Percentiles rank a stretch among this genome's conserved stretches.
Evolutionary conservation across 352 stramenopile species (phyloP).

Genomic region (Phytopythium chamaehyphon): DNA sequence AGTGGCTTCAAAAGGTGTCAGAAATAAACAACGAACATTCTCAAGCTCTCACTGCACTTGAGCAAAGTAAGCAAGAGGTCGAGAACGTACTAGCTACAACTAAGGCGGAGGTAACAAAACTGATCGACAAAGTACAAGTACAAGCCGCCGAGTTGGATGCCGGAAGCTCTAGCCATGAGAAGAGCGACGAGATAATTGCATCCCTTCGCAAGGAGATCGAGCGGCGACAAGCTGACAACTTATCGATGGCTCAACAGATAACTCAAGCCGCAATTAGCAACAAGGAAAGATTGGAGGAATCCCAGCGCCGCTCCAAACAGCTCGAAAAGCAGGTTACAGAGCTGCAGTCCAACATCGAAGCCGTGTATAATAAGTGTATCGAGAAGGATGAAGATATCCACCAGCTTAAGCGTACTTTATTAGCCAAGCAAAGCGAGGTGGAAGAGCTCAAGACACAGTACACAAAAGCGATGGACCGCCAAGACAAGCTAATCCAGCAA

Average conservation of each 20-base stretch:
- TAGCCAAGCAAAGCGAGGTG: conserved; percentile 39
- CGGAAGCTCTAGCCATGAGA: conserved; percentile 3
- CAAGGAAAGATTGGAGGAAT: conserved; percentile 32
- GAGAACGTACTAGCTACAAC: conserved; percentile 9
- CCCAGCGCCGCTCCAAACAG: conserved; percentile 20
- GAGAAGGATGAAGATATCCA: conserved; percentile 60
- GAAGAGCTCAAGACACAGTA: conserved; percentile 45
- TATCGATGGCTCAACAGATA: conserved; percentile 11
- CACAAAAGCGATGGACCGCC: conserved; percentile 38
- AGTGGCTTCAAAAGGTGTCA: conserved; percentile 12
- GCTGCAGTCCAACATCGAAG: conserved; percentile 37
- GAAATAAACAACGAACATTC: conserved; percentile 10
- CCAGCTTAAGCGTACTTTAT: conserved; percentile 39
- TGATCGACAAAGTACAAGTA: conserved; percentile 9
- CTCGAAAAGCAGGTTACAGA: conserved; percentile 45
- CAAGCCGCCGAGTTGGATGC: conserved; percentile 1
- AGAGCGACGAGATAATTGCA: conserved; percentile 6
- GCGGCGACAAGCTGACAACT: conserved; percentile 11
- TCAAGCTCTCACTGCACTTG: conserved; percentile 13
- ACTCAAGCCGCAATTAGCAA: conserved; percentile 20
- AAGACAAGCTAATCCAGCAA: conserved; percentile 51
- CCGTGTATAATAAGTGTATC: conserved; percentile 44
- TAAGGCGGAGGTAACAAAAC: conserved; percentile 15
- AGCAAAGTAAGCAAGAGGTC: conserved; percentile 12
- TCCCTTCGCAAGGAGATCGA: conserved; percentile 16